Percentiles rank a stretch among this genome's conserved stretches.
phyloP scores from a whole-genome alignment of 2,329 filamentous ascomycete species.

The Pestalotiopsis sp. region DNA sequence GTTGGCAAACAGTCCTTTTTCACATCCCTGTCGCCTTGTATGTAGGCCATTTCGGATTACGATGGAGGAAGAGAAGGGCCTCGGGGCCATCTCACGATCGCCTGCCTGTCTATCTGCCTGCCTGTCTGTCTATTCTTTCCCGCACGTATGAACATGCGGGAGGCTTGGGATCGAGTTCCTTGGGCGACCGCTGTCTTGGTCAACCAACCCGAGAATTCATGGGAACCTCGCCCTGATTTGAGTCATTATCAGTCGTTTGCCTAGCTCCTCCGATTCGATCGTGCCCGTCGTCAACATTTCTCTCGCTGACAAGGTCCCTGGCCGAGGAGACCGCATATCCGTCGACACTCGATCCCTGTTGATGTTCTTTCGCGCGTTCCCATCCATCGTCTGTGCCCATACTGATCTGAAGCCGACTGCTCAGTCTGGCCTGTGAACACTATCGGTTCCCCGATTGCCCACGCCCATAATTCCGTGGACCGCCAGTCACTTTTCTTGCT shows the following conservation, averaged over 20 bases:
- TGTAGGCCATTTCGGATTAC: neutral
- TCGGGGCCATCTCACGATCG: neutral
- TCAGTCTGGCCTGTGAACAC: neutral
- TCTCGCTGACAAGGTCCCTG: constrained; percentile 2
- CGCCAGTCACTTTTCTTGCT: neutral
- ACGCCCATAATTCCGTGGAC: neutral
- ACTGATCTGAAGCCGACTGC: neutral
- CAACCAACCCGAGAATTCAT: neutral
- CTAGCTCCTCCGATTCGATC: neutral
- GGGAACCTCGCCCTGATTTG: constrained; percentile 15
- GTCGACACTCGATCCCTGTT: constrained; percentile 13
- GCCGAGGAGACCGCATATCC: constrained; percentile 4
- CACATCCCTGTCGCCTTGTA: constrained; percentile 5
- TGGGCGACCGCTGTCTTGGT: neutral
- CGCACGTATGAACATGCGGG: neutral
- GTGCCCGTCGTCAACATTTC: neutral
- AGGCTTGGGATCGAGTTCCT: neutral
- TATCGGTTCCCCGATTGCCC: neutral
- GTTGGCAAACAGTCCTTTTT: neutral
- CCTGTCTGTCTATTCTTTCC: neutral
- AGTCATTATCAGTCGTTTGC: constrained; percentile 1
- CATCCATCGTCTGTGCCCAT: constrained; percentile 11
- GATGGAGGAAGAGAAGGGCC: neutral
- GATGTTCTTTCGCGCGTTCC: constrained; percentile 5
- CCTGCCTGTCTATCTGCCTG: neutral